Base-by-base conservation (phyloP, 1,284 basidiomycete genomes). In the Irpex sp. region DNA sequence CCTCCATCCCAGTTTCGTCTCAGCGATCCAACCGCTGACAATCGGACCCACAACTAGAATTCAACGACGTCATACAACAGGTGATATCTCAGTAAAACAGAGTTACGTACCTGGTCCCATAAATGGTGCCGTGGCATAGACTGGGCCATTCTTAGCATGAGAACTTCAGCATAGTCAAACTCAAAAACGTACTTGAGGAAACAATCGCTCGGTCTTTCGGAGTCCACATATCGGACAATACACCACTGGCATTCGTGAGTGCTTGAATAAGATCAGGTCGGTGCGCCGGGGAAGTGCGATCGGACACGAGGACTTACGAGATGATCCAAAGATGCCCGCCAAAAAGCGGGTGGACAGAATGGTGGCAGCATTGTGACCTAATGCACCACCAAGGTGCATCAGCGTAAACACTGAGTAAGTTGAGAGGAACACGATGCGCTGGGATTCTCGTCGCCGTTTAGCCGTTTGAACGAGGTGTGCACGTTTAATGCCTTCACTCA, bases 91-190 rank as follows among this genome's bases (percentile, higher is more conserved):
- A 55, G 28, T 33, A 1, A 7, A 51, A 57, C 19, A n/a, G 42
- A 7, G 12, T 28, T 37, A 64, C 78, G 18, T 68, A 82, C 82
- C 81, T 70, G 90, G 89, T 8, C 89, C 91, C 18, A 89, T 77
- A 70, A 90, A 91, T 1, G 89, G 87, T 16, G 87, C 86, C 2
- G 82, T 80, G 0, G 85, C 79, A 69, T 88, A 89, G 7, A 90
- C 75, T 9, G 81, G 77, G 2, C 36, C 8, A n/a, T n/a, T 8
- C 14, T 21, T 39, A n/a, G 19, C 12, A 28, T 49, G 23, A 47
- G 52, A 23, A 10, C 12, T 37, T 5, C 35, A 28, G 28, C 9
- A 55, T 36, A 19, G 42, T 9, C 19, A 21, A n/a, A 37, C 23
- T 18, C 28, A 14, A 48, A 28, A 12, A 47, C 65, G 6, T 55